Evolutionary conservation across 352 stramenopile species (phyloP).

Genomic region (Globisporangium nunn): DNA sequence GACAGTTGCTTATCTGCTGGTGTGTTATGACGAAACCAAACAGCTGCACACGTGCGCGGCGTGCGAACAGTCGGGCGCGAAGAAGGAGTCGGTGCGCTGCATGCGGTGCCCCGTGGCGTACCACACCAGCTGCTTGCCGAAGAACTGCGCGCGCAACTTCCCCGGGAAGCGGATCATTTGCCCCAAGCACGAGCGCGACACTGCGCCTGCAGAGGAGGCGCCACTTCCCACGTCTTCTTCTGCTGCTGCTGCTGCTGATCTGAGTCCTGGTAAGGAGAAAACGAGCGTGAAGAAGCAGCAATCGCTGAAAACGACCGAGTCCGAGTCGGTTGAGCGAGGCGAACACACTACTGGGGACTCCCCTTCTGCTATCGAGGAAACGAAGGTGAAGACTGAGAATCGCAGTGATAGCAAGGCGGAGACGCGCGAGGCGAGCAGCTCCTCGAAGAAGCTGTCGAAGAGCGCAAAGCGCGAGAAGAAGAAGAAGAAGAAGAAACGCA

Average conservation of each 20-base stretch:
- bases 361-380: slow-evolving; percentile 6
- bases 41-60: slow-evolving; percentile 71
- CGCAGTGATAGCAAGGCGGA: slow-evolving; percentile 7
- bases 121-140: slow-evolving; percentile 68
- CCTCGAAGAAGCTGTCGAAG: slow-evolving; percentile 25
- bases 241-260: not conserved
- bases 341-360: not conserved
- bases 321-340: not conserved
- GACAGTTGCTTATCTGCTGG: not conserved
- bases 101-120: slow-evolving; percentile 76
- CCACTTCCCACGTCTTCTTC: no score
- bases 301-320: not conserved
- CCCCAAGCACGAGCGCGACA: slow-evolving; percentile 32
- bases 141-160: slow-evolving; percentile 39
- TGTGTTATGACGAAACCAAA: no score
- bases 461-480: slow-evolving; percentile 38
- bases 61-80: slow-evolving; percentile 67
- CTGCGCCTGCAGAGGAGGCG: not conserved
- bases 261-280: not conserved
- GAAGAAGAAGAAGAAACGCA: slow-evolving; percentile 45
- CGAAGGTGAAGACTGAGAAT: slow-evolving; percentile 18
- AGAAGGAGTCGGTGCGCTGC: slow-evolving; percentile 76
- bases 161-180: slow-evolving; percentile 74
- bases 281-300: not conserved
- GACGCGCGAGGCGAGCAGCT: slow-evolving; percentile 7